Percentiles rank a stretch among this genome's conserved stretches.
Conservation (phyloP, 2,329 filamentous ascomycete species). For the Exophiala phaeomuriformis region DNA sequence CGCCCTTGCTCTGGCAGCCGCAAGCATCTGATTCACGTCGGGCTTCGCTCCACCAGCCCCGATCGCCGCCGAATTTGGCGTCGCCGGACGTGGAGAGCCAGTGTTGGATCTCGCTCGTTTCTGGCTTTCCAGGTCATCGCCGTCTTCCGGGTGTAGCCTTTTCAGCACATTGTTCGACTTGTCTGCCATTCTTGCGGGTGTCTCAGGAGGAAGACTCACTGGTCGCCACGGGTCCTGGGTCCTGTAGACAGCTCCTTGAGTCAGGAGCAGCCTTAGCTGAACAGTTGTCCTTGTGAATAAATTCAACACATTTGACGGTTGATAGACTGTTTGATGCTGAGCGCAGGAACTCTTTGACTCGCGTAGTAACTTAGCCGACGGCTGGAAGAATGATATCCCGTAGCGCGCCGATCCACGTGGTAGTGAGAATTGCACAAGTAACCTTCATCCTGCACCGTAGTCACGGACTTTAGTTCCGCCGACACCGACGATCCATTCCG, state of each 20-base stretch:
- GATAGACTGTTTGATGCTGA: no score
- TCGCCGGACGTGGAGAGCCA: slow-evolving; percentile 41
- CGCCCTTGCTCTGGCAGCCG: slow-evolving; percentile 43
- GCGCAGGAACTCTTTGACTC: no score
- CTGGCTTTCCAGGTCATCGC: slow-evolving; percentile 37
- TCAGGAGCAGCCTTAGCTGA: no score
- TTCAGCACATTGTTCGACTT: slow-evolving; percentile 35
- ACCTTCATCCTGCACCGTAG: no score
- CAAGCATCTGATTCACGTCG: slow-evolving; percentile 43
- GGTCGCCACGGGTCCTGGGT: not conserved
- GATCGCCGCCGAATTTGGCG: slow-evolving; percentile 30
- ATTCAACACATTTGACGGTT: no score
- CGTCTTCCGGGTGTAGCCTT: slow-evolving; percentile 43
- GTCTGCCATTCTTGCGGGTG: slow-evolving; percentile 16
- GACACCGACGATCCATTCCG: not conserved
- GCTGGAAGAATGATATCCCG: not conserved
- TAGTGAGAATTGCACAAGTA: no score
- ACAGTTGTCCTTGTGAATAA: no score
- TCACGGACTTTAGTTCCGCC: no score
- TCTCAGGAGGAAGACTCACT: slow-evolving; percentile 16
- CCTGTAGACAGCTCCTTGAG: not conserved
- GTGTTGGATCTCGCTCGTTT: slow-evolving; percentile 45
- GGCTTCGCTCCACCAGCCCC: slow-evolving; percentile 17
- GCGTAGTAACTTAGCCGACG: not conserved
- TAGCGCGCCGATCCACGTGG: no score